A percentile compares a stretch with the other conserved stretches of the same genome.
phyloP scores from a whole-genome alignment of 352 stramenopile species.

The Phytophthora hibernalis region DNA sequence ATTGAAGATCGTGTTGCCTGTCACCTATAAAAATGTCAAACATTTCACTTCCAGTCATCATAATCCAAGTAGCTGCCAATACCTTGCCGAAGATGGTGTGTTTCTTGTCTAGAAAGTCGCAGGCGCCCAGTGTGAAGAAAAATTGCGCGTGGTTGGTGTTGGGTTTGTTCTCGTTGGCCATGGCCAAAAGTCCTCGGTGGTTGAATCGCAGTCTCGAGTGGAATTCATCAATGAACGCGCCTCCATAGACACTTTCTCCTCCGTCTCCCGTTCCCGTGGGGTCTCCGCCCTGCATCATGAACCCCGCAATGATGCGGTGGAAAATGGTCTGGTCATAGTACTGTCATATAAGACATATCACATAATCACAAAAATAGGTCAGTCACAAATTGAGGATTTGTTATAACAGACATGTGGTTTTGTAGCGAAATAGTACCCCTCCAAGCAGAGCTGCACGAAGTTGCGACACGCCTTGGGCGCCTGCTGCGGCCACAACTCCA shows the following conservation, averaged over 20 bases:
- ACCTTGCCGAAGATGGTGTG: conserved; percentile 94
- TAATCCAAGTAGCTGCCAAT: not conserved
- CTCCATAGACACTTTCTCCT: conserved; percentile 81
- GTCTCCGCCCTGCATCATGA: conserved; percentile 97
- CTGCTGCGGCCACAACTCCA: conserved; percentile 98
- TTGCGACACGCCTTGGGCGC: conserved; percentile 94
- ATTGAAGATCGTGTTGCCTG: conserved; percentile 98
- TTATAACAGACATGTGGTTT: not conserved
- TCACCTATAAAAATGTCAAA: conserved; percentile 68
- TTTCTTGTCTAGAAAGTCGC: conserved; percentile 95
- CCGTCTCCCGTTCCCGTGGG: conserved; percentile 87
- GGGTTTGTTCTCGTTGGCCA: conserved; percentile 91
- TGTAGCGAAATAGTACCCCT: conserved; percentile 44
- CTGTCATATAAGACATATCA: conserved; percentile 39
- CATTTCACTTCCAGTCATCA: not conserved
- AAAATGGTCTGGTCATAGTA: conserved; percentile 98
- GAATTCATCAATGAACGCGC: conserved; percentile 92
- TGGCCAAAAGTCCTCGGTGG: conserved; percentile 95
- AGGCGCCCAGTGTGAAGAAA: conserved; percentile 97
- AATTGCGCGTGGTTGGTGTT: conserved; percentile 96
- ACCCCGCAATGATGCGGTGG: conserved; percentile 94
- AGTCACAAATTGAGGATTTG: not conserved
- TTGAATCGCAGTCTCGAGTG: conserved; percentile 96
- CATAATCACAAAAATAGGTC: not conserved
- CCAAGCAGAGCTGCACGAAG: conserved; percentile 93